phyloP scores from a whole-genome alignment of 2,329 filamentous ascomycete species.

The Alternaria sp. region DNA sequence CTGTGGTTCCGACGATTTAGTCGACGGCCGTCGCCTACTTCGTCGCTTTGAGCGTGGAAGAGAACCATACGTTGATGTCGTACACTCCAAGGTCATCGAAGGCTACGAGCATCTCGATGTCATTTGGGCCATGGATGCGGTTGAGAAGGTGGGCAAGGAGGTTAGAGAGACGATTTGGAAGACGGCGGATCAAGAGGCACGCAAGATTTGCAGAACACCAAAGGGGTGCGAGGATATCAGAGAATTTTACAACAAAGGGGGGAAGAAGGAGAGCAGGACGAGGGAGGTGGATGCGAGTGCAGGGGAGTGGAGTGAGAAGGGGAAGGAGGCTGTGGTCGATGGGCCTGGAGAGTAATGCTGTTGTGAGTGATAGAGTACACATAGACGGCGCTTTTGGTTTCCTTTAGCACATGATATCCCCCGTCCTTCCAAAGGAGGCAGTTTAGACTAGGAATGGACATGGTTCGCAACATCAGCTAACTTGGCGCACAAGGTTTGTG shows the following conservation, averaged over 20 bases:
- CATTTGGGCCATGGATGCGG: conserved; percentile 90
- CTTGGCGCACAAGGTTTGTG: background rate
- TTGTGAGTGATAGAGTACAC: conserved; percentile 18
- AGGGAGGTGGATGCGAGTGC: conserved; percentile 39
- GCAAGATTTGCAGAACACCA: conserved; percentile 69
- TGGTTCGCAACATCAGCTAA: background rate
- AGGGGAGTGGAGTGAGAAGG: conserved; percentile 46
- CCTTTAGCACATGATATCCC: conserved; percentile 7
- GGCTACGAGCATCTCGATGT: conserved; percentile 93
- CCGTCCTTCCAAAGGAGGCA: background rate
- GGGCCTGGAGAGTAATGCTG: conserved; percentile 33
- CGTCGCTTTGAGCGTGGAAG: conserved; percentile 76
- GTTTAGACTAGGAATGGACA: conserved; percentile 2
- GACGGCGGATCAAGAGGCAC: conserved; percentile 67
- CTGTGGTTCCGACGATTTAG: conserved; percentile 81
- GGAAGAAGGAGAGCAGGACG: conserved; percentile 25
- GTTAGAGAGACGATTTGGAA: conserved; percentile 85
- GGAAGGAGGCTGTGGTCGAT: conserved; percentile 36
- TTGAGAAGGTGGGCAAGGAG: conserved; percentile 83
- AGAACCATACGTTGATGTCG: conserved; percentile 82
- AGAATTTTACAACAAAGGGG: conserved; percentile 36
- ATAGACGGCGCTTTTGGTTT: background rate
- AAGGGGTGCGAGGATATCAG: conserved; percentile 65
- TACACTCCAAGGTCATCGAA: conserved; percentile 83
- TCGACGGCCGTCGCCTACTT: conserved; percentile 80